A percentile compares a stretch with the other conserved stretches of the same genome.
phyloP scores from a whole-genome alignment of 441 rosid genomes.

The Populus trichocarpa region DNA sequence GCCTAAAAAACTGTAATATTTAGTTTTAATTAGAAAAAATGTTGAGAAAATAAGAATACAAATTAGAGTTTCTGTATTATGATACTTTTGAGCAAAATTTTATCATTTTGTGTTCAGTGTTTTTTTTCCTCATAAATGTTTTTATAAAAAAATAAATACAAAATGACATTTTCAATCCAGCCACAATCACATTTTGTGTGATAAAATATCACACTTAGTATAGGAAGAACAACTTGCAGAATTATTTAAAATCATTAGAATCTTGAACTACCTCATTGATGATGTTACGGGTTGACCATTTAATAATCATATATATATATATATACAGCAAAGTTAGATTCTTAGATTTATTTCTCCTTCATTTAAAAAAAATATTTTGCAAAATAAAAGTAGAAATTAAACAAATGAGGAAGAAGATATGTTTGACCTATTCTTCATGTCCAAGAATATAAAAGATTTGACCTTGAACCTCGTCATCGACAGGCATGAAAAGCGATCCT shows the following conservation, averaged over 20 bases:
- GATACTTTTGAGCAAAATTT: too few relatives aligned
- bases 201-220: not conserved
- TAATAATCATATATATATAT: not conserved
- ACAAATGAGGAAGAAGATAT: not conserved
- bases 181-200: not conserved
- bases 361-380: too few relatives aligned
- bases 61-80: too few relatives aligned
- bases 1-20: too few relatives aligned
- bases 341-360: too few relatives aligned
- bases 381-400: not conserved
- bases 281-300: not conserved
- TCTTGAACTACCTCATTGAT: slow-evolving; percentile 9
- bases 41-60: too few relatives aligned
- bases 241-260: slow-evolving; percentile 9
- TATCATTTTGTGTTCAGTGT: too few relatives aligned
- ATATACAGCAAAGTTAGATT: not conserved
- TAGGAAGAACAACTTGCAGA: not conserved
- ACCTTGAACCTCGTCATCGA: not conserved
- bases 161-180: too few relatives aligned
- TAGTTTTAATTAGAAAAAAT: too few relatives aligned
- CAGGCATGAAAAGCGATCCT: not conserved
- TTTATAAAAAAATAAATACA: too few relatives aligned
- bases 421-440: slow-evolving; percentile 7
- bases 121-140: too few relatives aligned
- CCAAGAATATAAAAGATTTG: slow-evolving; percentile 3